Evolutionary conservation across 129 eudicot species (phyloP), one percentile per base, ranked within the genome.

Genomic region (Artemisia annua): DNA sequence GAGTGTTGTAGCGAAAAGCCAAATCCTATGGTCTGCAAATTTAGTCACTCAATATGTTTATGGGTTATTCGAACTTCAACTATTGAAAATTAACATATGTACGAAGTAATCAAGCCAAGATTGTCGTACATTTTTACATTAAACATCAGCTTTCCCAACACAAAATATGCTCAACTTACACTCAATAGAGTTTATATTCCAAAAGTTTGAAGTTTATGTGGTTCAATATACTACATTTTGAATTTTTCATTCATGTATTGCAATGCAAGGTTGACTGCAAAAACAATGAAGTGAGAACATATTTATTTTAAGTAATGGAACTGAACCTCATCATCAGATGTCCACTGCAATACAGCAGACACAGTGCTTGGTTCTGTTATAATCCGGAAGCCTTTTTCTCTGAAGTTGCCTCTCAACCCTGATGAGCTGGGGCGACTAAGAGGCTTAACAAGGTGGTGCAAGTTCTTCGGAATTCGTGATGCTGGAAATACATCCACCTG

Each of bases 401-500:
- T 90, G 11, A 46, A 49, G 54, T 75, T 81, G 50, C 51, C 32
- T 48, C 69, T 79, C 48, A 70, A 26, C 32, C 79, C 76, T 13
- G 53, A 26, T 66, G 83, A 62, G 32, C 75, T 78, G 17, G 77
- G 71, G 18, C 93, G 90, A 71, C 78, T 83, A 32, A 90, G 78
- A 53, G 97, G 84, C 78, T 83, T 83, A 44, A 72, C 86, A 50
- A 90, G 92, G 80, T 86, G 92, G 66, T 83, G 97, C 76, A 94
- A 67, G 13, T 72, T 82, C 73, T 84, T 90, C 7, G 97, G 96
- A 19, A 90, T 86, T 32, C 85, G 84, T 48, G 92, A 87, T 17
- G 91, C 87, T 71, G 97, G 97, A 86, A 82, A 91, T 71, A 91
- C 81, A 79, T 94, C 98, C 84, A 94, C 96, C 52, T 86, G 86